Evolutionary conservation across 169 alveolate species (phyloP), one percentile per base, ranked within the genome.

Genomic region (Plasmodium falciparum): DNA sequence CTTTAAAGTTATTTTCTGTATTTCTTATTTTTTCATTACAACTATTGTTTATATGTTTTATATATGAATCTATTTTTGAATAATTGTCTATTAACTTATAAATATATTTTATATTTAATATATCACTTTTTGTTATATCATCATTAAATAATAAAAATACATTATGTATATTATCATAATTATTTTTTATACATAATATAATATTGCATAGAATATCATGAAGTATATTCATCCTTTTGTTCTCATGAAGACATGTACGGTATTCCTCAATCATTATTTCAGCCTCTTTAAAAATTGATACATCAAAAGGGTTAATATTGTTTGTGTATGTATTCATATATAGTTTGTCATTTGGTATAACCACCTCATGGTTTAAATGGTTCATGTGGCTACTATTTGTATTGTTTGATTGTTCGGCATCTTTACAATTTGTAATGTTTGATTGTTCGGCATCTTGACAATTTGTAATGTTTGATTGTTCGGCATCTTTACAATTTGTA

Each of bases 1-100:
- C 62, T 13, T 43, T 11, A 15, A 67, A 13, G n/a, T 39, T 43
- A 15, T 15, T 67, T 43, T 67, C 75, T 13, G 15, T 22, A 12
- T 26, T 13, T 7, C 54, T 72, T 56, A 73, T 58, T 50, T 39
- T 63, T 15, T 63, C 75, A 2, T 24, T 71, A 47, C 54, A 15
- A 12, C 22, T 1, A 4, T 75, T 29, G 3, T 52, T 26, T 62
- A 75, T 63, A 29, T 9, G 47, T 0, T 13, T 49, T 39, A 75
- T 45, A 58, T 75, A 75, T 22, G 26, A 15, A 61, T 63, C 26
- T 4, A 75, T 56, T 63, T 75, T 75, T 2, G 26, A 15, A 69
- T 75, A 75, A 24, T 75, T 75, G 6, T 63, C 76, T 26, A 75
- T 75, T 49, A 75, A 7, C 43, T 39, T 75, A 11, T 56, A 33